Conservation (phyloP, 2,329 filamentous ascomycete species). For the Fusarium sublunatum region DNA sequence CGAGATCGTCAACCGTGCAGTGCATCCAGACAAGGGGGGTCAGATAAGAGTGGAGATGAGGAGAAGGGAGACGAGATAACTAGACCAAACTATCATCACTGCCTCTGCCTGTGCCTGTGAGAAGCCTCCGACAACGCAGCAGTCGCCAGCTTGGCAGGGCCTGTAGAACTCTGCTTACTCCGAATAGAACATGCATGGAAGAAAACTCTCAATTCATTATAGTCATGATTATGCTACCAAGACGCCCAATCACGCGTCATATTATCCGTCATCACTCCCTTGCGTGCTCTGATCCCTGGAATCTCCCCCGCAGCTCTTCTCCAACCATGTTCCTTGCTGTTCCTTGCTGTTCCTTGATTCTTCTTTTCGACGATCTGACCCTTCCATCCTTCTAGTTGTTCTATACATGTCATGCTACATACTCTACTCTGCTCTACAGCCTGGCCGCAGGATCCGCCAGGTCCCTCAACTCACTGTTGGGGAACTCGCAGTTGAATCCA, state of each 20-base stretch:
- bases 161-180: not conserved
- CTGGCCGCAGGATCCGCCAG: constrained; percentile 52
- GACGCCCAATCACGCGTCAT: constrained; percentile 18
- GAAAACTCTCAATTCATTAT: constrained; percentile 27
- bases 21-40: constrained; percentile 4
- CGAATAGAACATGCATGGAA: not conserved
- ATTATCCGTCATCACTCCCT: not conserved
- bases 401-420: constrained; percentile 15
- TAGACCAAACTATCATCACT: too few relatives aligned
- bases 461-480: constrained; percentile 67
- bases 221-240: constrained; percentile 23
- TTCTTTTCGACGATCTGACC: not conserved
- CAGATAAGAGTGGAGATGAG: constrained; percentile 33
- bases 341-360: constrained; percentile 16
- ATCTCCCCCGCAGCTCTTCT: constrained; percentile 24
- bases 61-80: constrained; percentile 9
- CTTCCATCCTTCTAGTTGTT: not conserved
- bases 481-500: constrained; percentile 65
- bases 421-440: constrained; percentile 38
- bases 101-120: not conserved
- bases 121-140: constrained; percentile 25
- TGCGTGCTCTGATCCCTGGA: constrained; percentile 11
- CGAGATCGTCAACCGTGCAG: constrained; percentile 5
- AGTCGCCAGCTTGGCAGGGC: constrained; percentile 9
- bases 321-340: constrained; percentile 9